phyloP scores from a whole-genome alignment of 2,329 filamentous ascomycete species.

The Fusarium dimerum region DNA sequence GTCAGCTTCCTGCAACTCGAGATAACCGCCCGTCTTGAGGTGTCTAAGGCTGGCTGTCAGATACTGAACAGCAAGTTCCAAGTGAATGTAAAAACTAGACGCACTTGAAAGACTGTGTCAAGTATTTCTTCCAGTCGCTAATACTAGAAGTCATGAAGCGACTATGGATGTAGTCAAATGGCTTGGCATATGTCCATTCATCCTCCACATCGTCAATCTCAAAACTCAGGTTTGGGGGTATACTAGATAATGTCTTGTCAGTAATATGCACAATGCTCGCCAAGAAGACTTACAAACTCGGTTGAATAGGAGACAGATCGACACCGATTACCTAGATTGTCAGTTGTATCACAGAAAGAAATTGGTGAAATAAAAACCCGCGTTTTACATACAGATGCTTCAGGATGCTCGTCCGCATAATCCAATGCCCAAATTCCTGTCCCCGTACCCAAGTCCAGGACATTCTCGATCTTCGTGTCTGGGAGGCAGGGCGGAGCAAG shows the following conservation, averaged over 20 bases:
- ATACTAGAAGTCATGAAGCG: constrained; percentile 18
- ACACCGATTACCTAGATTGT: constrained; percentile 6
- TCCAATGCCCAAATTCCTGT: constrained; percentile 14
- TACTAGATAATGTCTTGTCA: background rate
- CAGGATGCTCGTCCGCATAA: constrained; percentile 13
- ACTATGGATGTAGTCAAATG: constrained; percentile 21
- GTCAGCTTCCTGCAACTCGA: constrained; percentile 21
- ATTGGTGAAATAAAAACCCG: rapidly evolving
- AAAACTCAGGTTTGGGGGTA: constrained; percentile 15
- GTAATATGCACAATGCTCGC: too few species aligned
- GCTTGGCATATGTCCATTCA: constrained; percentile 8
- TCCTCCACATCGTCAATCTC: constrained; percentile 20
- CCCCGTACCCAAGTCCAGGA: constrained; percentile 12
- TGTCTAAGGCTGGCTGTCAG: background rate
- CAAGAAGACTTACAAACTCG: constrained; percentile 6
- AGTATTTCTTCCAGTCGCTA: constrained; percentile 5
- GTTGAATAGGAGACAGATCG: constrained; percentile 20
- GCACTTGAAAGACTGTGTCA: constrained; percentile 9
- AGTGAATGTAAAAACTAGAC: background rate
- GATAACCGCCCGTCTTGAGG: constrained; percentile 17
- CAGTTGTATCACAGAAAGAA: background rate
- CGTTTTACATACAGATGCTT: background rate
- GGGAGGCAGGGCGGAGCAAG: constrained; percentile 1
- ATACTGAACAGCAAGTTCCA: background rate
- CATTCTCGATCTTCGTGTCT: constrained; percentile 1